A percentile compares a stretch with the other conserved stretches of the same genome.
Evolutionary conservation across 2,329 filamentous ascomycete genomes (phyloP).

Genomic region (Botrytis aclada): DNA sequence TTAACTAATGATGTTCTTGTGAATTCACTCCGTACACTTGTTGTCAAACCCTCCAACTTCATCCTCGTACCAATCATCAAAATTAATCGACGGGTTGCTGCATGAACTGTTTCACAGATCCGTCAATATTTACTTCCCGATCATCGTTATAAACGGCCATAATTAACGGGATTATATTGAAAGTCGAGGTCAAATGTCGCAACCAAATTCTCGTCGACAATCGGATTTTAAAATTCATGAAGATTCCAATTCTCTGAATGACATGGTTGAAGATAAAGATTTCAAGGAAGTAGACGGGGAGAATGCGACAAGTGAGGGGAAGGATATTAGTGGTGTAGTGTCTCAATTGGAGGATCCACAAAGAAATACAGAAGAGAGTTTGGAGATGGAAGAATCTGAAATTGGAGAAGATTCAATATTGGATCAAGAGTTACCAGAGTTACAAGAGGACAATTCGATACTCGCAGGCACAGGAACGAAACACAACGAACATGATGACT

Average conservation of each 20-base stretch:
- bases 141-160: neutral
- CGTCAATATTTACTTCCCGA: conserved; percentile 28
- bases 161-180: neutral
- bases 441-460: conserved; percentile 18
- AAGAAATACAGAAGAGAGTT: neutral
- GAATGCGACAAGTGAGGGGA: conserved; percentile 17
- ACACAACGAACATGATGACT: conserved; percentile 19
- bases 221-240: conserved; percentile 36
- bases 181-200: conserved; percentile 26
- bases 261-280: conserved; percentile 16
- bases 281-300: conserved; percentile 28
- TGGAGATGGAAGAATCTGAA: neutral
- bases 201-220: conserved; percentile 23
- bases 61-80: conserved; percentile 12
- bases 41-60: neutral
- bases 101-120: conserved; percentile 28
- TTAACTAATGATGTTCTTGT: neutral
- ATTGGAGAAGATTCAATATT: neutral
- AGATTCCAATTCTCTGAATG: conserved; percentile 32
- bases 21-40: neutral
- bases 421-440: neutral
- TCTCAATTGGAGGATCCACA: conserved; percentile 10
- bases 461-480: conserved; percentile 16
- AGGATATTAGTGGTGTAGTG: conserved; percentile 1
- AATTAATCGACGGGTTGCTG: conserved; percentile 28